phyloP scores from a whole-genome alignment of 139 green algal species.

The Zygnema circumcarinatum region DNA sequence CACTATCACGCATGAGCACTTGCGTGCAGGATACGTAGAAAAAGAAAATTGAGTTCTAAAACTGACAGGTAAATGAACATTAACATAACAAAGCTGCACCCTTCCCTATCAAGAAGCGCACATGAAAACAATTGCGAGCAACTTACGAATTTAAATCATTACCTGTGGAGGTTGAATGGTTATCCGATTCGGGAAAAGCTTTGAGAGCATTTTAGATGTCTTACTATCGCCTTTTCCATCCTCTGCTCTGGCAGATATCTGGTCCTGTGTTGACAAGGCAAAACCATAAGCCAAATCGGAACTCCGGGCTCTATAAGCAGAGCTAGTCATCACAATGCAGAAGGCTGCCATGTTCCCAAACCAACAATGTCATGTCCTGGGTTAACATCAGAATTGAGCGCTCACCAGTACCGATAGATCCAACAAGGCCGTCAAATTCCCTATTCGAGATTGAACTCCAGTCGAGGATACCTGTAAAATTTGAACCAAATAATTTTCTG shows the following conservation, averaged over 20 bases:
- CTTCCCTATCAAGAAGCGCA: too few species aligned
- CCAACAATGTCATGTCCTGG: too few species aligned
- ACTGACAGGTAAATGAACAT: too few species aligned
- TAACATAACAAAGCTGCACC: too few species aligned
- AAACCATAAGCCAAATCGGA: background rate
- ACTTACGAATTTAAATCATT: too few species aligned
- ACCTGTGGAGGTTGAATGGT: slow-evolving; percentile 62
- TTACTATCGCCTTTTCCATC: slow-evolving; percentile 41
- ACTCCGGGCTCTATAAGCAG: too few species aligned
- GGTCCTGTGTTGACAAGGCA: slow-evolving; percentile 29
- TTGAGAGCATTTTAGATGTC: slow-evolving; percentile 58
- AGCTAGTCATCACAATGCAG: too few species aligned
- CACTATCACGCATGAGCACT: background rate
- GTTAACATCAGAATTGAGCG: too few species aligned
- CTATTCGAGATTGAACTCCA: slow-evolving; percentile 1
- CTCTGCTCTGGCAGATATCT: slow-evolving; percentile 6
- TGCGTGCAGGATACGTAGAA: background rate
- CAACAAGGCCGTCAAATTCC: background rate
- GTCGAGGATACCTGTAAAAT: background rate
- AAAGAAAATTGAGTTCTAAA: background rate
- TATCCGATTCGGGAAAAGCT: slow-evolving; percentile 66
- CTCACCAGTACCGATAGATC: background rate
- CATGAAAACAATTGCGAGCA: background rate
- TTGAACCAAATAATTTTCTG: too few species aligned
- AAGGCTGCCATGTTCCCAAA: too few species aligned